Conservation (phyloP, 371 early-diverging fungal species). For the Mortierella sp. region DNA sequence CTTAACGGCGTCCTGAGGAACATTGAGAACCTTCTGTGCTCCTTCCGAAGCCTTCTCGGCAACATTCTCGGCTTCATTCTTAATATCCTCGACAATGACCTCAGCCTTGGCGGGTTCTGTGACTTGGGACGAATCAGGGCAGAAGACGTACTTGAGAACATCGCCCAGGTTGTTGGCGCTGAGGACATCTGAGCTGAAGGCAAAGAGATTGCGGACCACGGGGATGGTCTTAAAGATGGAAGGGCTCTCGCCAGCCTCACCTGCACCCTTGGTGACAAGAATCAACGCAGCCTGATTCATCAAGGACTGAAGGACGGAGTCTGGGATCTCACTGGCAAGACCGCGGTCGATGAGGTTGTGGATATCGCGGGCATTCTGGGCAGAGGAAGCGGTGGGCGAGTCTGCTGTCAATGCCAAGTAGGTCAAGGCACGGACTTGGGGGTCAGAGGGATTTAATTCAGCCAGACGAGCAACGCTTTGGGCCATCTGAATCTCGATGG, state of each 20-base stretch:
- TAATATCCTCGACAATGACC: constrained; percentile 22
- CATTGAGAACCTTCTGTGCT: constrained; percentile 34
- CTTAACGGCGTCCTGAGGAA: constrained; percentile 25
- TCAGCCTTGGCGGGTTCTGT: constrained; percentile 22
- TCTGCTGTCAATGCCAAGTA: constrained; percentile 46
- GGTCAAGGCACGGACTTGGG: constrained; percentile 32
- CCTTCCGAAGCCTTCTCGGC: constrained; percentile 24
- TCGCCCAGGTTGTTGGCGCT: constrained; percentile 46
- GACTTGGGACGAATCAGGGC: constrained; percentile 26
- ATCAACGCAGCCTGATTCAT: constrained; percentile 26
- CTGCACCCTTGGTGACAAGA: constrained; percentile 37
- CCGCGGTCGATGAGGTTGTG: constrained; percentile 26
- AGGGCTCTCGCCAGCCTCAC: background rate
- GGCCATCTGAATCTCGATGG: constrained; percentile 49
- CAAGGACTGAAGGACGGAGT: constrained; percentile 16
- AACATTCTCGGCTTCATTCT: constrained; percentile 15
- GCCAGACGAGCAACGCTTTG: constrained; percentile 49
- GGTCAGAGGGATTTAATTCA: constrained; percentile 27
- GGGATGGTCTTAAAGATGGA: constrained; percentile 26
- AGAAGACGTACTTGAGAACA: constrained; percentile 56
- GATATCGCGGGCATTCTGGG: constrained; percentile 53
- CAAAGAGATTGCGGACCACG: constrained; percentile 38
- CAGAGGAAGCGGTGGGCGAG: constrained; percentile 15
- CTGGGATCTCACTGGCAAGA: constrained; percentile 29
- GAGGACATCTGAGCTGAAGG: constrained; percentile 49